phyloP scores from a whole-genome alignment of 225 moss, liverwort and hornwort genomes.

The Lunularia cruciata region DNA sequence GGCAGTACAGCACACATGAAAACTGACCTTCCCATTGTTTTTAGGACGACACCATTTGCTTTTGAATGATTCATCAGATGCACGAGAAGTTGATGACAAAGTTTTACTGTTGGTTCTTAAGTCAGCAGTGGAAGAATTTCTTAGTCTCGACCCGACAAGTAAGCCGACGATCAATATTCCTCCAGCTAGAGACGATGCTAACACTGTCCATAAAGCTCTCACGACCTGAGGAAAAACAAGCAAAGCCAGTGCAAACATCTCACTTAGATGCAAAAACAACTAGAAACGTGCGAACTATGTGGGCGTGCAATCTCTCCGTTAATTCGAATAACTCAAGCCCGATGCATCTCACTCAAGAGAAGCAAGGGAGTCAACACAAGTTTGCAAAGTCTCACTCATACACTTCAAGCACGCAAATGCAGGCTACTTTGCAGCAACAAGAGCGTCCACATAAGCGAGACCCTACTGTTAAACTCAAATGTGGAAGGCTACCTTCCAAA shows the following conservation, averaged over 20 bases:
- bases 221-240: slow-evolving; percentile 28
- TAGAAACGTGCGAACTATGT: too few species aligned
- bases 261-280: not conserved
- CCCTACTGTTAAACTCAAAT: too few species aligned
- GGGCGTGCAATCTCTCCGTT: too few species aligned
- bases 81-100: slow-evolving; percentile 15
- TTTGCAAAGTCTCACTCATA: too few species aligned
- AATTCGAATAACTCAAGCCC: too few species aligned
- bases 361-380: too few species aligned
- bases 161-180: slow-evolving; percentile 61
- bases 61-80: slow-evolving; percentile 31
- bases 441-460: too few species aligned
- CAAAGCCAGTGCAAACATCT: not conserved
- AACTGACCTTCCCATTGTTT: slow-evolving; percentile 38
- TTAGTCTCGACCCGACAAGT: slow-evolving; percentile 49
- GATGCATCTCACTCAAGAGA: too few species aligned
- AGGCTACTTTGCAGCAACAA: too few species aligned
- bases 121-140: slow-evolving; percentile 34
- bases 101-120: slow-evolving; percentile 6
- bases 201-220: slow-evolving; percentile 41
- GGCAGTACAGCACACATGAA: not conserved
- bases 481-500: not conserved
- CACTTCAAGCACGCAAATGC: too few species aligned
- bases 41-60: slow-evolving; percentile 41
- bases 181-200: slow-evolving; percentile 50